Evolutionary conservation across 148 eudicot genomes (phyloP), one percentile per base, ranked within the genome.

Genomic region (Amaranthus hypochondriacus): DNA sequence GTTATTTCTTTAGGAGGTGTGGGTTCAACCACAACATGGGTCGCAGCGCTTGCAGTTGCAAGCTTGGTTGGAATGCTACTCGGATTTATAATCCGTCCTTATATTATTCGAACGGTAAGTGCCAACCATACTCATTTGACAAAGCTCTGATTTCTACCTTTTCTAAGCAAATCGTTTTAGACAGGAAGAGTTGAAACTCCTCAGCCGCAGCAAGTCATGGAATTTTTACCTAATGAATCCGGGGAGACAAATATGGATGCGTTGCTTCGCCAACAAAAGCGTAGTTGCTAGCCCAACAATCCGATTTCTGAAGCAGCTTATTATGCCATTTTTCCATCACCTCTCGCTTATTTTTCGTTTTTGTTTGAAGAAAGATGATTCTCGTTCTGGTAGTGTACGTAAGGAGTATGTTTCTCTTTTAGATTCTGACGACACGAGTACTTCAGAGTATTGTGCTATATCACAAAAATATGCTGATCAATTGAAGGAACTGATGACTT

Each of bases 181-280:
- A 86, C 93, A 87, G 93, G 97, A 78, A 78, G 82, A 68, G 58
- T 12, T 53, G 81, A 79, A 68, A 61, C 72, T 48, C 47, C 79
- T 62, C 75, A 76, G 14, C 8, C 21, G 55, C 92, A 80, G 67
- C 87, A 54, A 10, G 86, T 86, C 89, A 86, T 86, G 92, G 97
- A 91, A 57, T 75, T 79, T 62, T 66, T 89, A 64, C 97, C 92
- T 64, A 86, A 86, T 76, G 87, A 78, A 67, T 78, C 87, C 66
- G 97, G 90, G 75, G 92, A 92, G 80, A 72, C 87, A 50, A 88
- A 18, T 57, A 75, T 81, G 0, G 92, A 92, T 74, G 79, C 63
- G 69, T 66, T 87, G 69, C 89, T 92, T 71, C 87, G 97, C 47
- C 89, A 73, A 68, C 76, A 92, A 79, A 92, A 92, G 75, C 97